phyloP scores from a whole-genome alignment of 192 early-diverging fungal species.

The Entrophospora sp. region DNA sequence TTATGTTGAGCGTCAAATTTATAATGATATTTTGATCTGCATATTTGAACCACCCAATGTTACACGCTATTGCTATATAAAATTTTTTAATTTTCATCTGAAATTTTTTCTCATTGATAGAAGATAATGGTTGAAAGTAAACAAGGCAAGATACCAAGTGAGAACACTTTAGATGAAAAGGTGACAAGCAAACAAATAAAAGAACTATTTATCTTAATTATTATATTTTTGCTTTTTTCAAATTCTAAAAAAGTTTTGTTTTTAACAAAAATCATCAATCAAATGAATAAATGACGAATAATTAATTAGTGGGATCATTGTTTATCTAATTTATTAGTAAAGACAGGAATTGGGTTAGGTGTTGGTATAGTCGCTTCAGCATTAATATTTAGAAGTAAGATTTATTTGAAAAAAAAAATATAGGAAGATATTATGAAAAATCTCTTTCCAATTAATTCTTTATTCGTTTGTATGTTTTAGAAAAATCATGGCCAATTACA shows the following conservation, averaged over 20 bases:
- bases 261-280: background rate
- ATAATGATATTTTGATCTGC: too few relatives aligned
- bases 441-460: background rate
- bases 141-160: conserved; percentile 37
- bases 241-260: background rate
- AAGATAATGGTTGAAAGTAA: too few relatives aligned
- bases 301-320: conserved; percentile 73
- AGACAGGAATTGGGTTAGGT: conserved; percentile 71
- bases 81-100: too few relatives aligned
- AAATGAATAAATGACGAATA: too few relatives aligned
- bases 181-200: conserved; percentile 19
- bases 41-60: too few relatives aligned
- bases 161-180: conserved; percentile 55
- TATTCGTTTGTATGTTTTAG: conserved; percentile 34
- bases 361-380: conserved; percentile 83
- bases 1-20: too few relatives aligned
- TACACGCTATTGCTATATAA: too few relatives aligned
- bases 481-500: conserved; percentile 79
- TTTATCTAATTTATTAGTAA: conserved; percentile 72
- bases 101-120: too few relatives aligned
- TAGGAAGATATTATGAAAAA: background rate
- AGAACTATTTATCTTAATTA: background rate
- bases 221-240: background rate
- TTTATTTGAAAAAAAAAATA: background rate
- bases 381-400: conserved; percentile 74